These are phyloP conservation scores for Aspergillus novofumigatus DNA, from an alignment of 2,329 filamentous ascomycete genomes.

Conservation along the genomic window DNA sequence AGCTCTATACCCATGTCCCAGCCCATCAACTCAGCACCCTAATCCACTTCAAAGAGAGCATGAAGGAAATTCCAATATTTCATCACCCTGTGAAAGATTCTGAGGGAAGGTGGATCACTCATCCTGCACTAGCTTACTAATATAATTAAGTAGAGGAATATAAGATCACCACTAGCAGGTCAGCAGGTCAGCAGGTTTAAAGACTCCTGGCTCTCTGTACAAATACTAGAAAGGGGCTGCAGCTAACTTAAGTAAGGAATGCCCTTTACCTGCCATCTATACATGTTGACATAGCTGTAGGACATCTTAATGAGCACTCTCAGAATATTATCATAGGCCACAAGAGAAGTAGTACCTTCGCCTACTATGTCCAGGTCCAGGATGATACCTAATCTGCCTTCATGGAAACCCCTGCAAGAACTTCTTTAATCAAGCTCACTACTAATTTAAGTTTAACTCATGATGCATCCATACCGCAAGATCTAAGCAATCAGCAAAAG, in stretches of 20 bases:
- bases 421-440: too few relatives aligned
- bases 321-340: conserved; percentile 12
- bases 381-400: conserved; percentile 9
- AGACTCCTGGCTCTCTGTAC: conserved; percentile 11
- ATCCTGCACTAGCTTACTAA: conserved; percentile 6
- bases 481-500: too few relatives aligned
- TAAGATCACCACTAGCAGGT: conserved; percentile 6
- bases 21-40: conserved; percentile 18
- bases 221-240: conserved; percentile 20
- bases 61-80: conserved; percentile 16
- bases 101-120: conserved; percentile 6
- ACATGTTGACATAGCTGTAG: conserved; percentile 4
- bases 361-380: conserved; percentile 6
- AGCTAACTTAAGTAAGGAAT: conserved; percentile 10
- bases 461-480: too few relatives aligned
- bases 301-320: conserved; percentile 9
- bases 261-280: neutral
- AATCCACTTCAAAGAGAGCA: conserved; percentile 18
- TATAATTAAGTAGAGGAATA: conserved; percentile 10
- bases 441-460: too few relatives aligned
- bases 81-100: conserved; percentile 6
- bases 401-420: too few relatives aligned
- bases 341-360: conserved; percentile 4
- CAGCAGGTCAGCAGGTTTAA: conserved; percentile 10
- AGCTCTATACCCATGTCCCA: conserved; percentile 16